Evolutionary conservation across 371 early-diverging fungal genomes (phyloP).

Genomic region (Mortierella sp.): DNA sequence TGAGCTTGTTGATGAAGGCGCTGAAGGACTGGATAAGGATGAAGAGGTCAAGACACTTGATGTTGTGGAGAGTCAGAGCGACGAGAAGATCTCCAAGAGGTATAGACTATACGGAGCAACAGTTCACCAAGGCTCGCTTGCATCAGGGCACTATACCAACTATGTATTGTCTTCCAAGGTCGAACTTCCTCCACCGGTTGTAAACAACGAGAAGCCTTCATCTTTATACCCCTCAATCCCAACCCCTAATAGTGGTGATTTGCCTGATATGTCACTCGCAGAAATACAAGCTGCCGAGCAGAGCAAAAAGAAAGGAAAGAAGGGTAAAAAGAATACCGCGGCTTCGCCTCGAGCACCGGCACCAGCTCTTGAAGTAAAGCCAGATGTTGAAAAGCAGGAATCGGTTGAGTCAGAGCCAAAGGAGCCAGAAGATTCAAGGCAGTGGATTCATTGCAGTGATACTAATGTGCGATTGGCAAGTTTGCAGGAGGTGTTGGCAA

Average conservation of each 20-base stretch:
- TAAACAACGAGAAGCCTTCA: slow-evolving; percentile 12
- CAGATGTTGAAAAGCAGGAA: slow-evolving; percentile 2
- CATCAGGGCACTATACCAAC: slow-evolving; percentile 84
- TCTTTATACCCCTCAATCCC: background rate
- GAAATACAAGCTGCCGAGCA: slow-evolving; percentile 26
- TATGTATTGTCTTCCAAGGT: slow-evolving; percentile 62
- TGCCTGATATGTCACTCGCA: slow-evolving; percentile 44
- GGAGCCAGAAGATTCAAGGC: slow-evolving; percentile 15
- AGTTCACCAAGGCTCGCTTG: slow-evolving; percentile 81
- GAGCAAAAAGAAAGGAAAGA: slow-evolving; percentile 23
- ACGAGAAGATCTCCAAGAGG: slow-evolving; percentile 26
- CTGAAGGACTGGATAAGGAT: slow-evolving; percentile 22
- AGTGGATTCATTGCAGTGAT: slow-evolving; percentile 53
- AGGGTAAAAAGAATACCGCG: background rate
- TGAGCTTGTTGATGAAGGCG: slow-evolving; percentile 46
- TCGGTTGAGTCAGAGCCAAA: slow-evolving; percentile 5
- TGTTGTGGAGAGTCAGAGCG: slow-evolving; percentile 10
- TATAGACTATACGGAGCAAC: slow-evolving; percentile 84
- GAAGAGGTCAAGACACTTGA: slow-evolving; percentile 24
- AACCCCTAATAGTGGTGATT: background rate
- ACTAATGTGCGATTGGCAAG: slow-evolving; percentile 36
- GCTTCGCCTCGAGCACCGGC: background rate
- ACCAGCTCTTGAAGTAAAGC: slow-evolving; percentile 1
- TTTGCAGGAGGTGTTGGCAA: slow-evolving; percentile 34
- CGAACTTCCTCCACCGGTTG: slow-evolving; percentile 12